Conservation (phyloP, 2,329 filamentous ascomycete genomes). For the Epichloe glyceriae region DNA sequence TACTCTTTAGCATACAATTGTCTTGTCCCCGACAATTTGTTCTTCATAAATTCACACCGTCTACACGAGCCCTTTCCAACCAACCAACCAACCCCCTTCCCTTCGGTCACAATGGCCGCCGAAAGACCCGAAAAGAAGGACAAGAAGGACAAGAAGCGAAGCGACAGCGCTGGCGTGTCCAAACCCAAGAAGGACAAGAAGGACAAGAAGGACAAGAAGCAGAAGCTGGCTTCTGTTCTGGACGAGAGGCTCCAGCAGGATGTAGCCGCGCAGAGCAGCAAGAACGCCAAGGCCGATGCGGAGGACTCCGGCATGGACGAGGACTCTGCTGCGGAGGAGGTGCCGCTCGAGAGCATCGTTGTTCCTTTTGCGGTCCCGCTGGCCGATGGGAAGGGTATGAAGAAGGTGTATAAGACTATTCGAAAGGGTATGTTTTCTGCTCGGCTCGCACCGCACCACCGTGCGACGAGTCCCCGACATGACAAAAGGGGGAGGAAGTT, state of each 20-base stretch:
- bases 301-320: constrained; percentile 34
- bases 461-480: too few relatives aligned
- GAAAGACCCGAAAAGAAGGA: constrained; percentile 38
- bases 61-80: too few relatives aligned
- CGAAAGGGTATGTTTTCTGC: constrained; percentile 34
- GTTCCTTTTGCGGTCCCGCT: constrained; percentile 77
- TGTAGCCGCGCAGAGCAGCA: constrained; percentile 27
- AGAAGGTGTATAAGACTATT: constrained; percentile 46
- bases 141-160: constrained; percentile 49
- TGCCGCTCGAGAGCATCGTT: constrained; percentile 41
- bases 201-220: constrained; percentile 61
- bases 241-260: constrained; percentile 52
- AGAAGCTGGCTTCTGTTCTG: constrained; percentile 53
- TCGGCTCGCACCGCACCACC: neutral
- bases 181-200: constrained; percentile 49
- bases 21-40: neutral
- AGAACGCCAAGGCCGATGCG: constrained; percentile 25
- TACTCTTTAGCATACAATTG: neutral
- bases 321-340: constrained; percentile 26
- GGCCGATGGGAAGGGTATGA: constrained; percentile 62
- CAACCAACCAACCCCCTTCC: too few relatives aligned
- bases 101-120: constrained; percentile 28
- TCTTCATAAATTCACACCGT: too few relatives aligned
- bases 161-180: constrained; percentile 38
- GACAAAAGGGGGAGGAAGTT: too few relatives aligned